Conservation (phyloP, 1,284 basidiomycete genomes). For the Dichomitus squalens region DNA sequence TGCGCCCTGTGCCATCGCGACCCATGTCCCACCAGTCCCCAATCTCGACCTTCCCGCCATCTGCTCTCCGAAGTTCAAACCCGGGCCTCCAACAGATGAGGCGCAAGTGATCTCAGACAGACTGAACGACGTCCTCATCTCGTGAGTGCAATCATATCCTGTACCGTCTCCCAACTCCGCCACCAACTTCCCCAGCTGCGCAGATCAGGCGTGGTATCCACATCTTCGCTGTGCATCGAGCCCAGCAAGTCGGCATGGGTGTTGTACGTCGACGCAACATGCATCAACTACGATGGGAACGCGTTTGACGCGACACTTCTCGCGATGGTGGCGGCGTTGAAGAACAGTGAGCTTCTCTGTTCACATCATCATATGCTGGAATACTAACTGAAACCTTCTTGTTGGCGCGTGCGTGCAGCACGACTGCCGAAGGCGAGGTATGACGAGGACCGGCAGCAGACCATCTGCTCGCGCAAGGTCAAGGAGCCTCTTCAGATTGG, state of each 20-base stretch:
- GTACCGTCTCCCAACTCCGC: not conserved
- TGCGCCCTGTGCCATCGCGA: not conserved
- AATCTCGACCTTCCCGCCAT: conserved; percentile 93
- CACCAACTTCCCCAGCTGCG: not conserved
- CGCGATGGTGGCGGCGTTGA: conserved; percentile 85
- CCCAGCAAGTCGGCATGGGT: conserved; percentile 86
- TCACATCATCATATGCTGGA: not conserved
- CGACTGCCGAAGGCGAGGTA: conserved; percentile 75
- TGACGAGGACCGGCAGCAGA: conserved; percentile 67
- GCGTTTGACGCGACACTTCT: conserved; percentile 89
- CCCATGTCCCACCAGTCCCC: conserved; percentile 52
- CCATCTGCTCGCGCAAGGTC: conserved; percentile 64
- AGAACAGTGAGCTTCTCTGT: conserved; percentile 65
- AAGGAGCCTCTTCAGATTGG: conserved; percentile 50
- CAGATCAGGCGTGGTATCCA: conserved; percentile 72
- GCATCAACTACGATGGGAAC: conserved; percentile 97
- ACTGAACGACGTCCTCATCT: conserved; percentile 74
- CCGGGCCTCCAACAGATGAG: conserved; percentile 91
- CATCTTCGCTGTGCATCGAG: conserved; percentile 77
- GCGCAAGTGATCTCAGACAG: conserved; percentile 87
- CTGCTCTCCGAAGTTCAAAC: conserved; percentile 91
- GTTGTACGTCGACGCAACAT: conserved; percentile 91
- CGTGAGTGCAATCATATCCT: conserved; percentile 49
- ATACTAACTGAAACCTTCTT: not conserved
- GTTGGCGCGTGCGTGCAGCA: conserved; percentile 47